Evolutionary conservation across 2,329 filamentous ascomycete species (phyloP).

Genomic region (Botrytis elliptica): DNA sequence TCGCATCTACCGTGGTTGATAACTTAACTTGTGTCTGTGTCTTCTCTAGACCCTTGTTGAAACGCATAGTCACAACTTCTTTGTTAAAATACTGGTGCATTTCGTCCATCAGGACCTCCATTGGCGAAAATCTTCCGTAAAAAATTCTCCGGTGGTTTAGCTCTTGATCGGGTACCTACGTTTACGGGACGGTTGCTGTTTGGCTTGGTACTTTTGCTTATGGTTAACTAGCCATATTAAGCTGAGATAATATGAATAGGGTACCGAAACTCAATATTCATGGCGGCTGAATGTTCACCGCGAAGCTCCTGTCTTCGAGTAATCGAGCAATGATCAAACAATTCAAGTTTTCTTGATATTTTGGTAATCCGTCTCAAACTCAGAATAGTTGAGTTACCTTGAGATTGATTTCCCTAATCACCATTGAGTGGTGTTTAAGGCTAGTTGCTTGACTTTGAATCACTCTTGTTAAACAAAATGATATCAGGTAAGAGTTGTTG

Average conservation of each 20-base stretch:
- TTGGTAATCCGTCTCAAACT: fast-evolving
- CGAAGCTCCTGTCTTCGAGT: background rate
- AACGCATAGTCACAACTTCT: constrained; percentile 22
- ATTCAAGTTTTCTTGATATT: background rate
- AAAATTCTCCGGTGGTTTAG: constrained; percentile 9
- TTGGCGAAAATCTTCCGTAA: constrained; percentile 29
- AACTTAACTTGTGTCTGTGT: background rate
- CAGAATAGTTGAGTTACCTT: too few relatives aligned
- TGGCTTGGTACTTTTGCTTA: background rate
- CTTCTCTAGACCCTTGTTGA: background rate
- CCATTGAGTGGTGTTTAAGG: too few relatives aligned
- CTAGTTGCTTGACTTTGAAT: background rate
- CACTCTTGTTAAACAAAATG: background rate
- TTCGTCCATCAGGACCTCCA: constrained; percentile 18
- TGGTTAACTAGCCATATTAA: background rate
- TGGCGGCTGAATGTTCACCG: background rate
- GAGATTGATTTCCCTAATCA: too few relatives aligned
- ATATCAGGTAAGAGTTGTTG: background rate
- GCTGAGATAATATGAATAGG: background rate
- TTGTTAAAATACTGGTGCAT: constrained; percentile 22
- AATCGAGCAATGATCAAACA: background rate
- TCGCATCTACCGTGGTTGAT: constrained; percentile 10
- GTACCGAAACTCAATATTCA: background rate
- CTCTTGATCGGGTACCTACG: background rate
- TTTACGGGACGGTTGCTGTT: background rate